These are phyloP conservation scores for Ramaria sp. DNA, from an alignment of 768 basidiomycete genomes.

Conservation along the genomic window DNA sequence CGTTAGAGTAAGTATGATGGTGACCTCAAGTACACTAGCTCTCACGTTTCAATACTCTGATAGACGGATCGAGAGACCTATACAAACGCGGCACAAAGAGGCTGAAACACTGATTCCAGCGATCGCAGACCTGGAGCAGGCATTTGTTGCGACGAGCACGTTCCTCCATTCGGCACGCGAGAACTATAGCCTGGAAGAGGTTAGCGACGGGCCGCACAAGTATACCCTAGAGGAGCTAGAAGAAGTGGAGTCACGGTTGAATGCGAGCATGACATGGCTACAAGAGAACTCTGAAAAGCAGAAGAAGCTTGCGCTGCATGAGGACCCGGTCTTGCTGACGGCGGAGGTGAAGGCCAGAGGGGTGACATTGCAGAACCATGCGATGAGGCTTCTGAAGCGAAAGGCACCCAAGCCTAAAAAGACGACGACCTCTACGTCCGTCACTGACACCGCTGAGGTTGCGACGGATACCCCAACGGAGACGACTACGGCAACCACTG, in stretches of 20 bases:
- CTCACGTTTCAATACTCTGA: neutral
- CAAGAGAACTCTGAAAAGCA: conserved; percentile 74
- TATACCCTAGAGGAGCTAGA: conserved; percentile 86
- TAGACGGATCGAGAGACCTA: conserved; percentile 69
- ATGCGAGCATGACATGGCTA: conserved; percentile 79
- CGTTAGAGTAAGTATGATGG: conserved; percentile 63
- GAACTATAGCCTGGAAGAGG: conserved; percentile 60
- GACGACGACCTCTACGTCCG: conserved; percentile 25
- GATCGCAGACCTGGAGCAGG: conserved; percentile 82
- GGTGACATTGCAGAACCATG: conserved; percentile 64
- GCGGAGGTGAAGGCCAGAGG: conserved; percentile 79
- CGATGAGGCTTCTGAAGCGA: conserved; percentile 58
- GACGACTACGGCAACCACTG: neutral
- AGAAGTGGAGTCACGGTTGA: conserved; percentile 60
- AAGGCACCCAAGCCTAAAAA: conserved; percentile 58
- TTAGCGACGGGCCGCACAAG: conserved; percentile 53
- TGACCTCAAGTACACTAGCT: neutral
- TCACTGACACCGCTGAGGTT: neutral
- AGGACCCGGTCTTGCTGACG: conserved; percentile 80
- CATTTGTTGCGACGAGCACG: conserved; percentile 34
- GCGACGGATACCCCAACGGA: neutral
- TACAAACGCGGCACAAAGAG: conserved; percentile 83
- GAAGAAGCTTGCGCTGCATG: conserved; percentile 55
- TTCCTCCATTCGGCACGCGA: conserved; percentile 74
- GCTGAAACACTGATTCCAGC: conserved; percentile 76